Evolutionary conservation across 2,329 filamentous ascomycete genomes (phyloP).

Genomic region (Ilyonectria robusta): DNA sequence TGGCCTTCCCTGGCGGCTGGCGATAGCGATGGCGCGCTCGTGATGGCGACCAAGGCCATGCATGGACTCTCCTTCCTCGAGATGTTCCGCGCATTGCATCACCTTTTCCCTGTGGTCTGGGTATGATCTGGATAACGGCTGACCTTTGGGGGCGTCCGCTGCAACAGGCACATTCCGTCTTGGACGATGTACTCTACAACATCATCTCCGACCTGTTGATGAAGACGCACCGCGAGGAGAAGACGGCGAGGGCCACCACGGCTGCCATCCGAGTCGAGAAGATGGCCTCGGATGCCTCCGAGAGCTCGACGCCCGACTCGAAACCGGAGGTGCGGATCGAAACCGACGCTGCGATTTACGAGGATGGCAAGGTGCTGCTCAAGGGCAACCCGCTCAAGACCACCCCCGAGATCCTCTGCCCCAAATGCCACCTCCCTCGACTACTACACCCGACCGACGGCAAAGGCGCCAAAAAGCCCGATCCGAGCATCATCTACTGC

Average conservation of each 20-base stretch:
- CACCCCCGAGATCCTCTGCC: constrained; percentile 79
- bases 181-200: constrained; percentile 83
- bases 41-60: constrained; percentile 14
- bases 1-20: constrained; percentile 30
- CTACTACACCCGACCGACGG: constrained; percentile 81
- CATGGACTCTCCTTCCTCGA: constrained; percentile 1
- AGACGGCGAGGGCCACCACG: constrained; percentile 77
- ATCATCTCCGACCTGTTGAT: constrained; percentile 82
- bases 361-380: constrained; percentile 77
- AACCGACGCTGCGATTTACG: constrained; percentile 78
- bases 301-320: constrained; percentile 66
- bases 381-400: constrained; percentile 82
- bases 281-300: constrained; percentile 68
- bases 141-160: constrained; percentile 30
- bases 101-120: not conserved
- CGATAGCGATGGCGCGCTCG: constrained; percentile 11
- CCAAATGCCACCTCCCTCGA: constrained; percentile 81
- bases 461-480: constrained; percentile 75
- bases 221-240: constrained; percentile 83
- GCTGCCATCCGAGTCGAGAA: constrained; percentile 77
- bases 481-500: constrained; percentile 81
- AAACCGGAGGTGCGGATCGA: constrained; percentile 71
- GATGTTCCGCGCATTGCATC: not conserved
- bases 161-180: constrained; percentile 71
- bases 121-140: constrained; percentile 29